Evolutionary conservation across 805 yeast species (phyloP).

Genomic region (Yarrowia sp.): DNA sequence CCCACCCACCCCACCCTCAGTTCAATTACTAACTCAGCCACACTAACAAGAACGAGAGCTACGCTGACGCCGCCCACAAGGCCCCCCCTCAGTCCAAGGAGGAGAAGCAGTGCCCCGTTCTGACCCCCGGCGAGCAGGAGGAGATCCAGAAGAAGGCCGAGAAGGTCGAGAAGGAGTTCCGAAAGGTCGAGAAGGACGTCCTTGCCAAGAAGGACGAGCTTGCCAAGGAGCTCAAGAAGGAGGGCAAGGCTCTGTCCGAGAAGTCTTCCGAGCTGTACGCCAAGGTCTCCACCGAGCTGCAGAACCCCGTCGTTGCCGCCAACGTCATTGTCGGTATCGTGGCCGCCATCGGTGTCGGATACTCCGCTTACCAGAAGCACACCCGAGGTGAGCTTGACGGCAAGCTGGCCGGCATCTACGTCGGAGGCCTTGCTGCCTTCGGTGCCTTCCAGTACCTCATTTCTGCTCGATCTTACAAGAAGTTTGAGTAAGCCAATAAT

Average conservation of each 20-base stretch:
- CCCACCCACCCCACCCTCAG: too few species aligned
- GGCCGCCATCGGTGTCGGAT: constrained; percentile 41
- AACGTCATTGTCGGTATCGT: constrained; percentile 41
- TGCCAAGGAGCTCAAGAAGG: constrained; percentile 45
- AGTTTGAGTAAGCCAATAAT: constrained; percentile 23
- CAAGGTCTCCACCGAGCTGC: constrained; percentile 40
- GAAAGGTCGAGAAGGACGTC: constrained; percentile 46
- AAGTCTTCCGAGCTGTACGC: constrained; percentile 28
- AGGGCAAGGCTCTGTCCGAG: constrained; percentile 43
- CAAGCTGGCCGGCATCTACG: constrained; percentile 37
- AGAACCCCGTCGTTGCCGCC: constrained; percentile 44
- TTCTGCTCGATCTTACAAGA: constrained; percentile 29
- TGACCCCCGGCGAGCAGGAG: constrained; percentile 34
- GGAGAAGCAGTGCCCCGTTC: constrained; percentile 29
- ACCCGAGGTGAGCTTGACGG: constrained; percentile 34
- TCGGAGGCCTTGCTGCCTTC: constrained; percentile 37
- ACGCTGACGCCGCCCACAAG: constrained; percentile 40
- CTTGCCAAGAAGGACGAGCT: constrained; percentile 46
- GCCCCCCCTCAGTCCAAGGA: constrained; percentile 36
- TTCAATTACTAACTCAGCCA: constrained; percentile 6
- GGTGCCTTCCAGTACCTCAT: constrained; percentile 39
- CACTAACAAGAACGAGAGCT: constrained; percentile 37
- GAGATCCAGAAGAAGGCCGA: constrained; percentile 37
- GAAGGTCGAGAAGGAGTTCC: constrained; percentile 36
- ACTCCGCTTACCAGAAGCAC: constrained; percentile 39